Evolutionary conservation across 768 basidiomycete genomes (phyloP).

Genomic region (Naganishia kalamii): DNA sequence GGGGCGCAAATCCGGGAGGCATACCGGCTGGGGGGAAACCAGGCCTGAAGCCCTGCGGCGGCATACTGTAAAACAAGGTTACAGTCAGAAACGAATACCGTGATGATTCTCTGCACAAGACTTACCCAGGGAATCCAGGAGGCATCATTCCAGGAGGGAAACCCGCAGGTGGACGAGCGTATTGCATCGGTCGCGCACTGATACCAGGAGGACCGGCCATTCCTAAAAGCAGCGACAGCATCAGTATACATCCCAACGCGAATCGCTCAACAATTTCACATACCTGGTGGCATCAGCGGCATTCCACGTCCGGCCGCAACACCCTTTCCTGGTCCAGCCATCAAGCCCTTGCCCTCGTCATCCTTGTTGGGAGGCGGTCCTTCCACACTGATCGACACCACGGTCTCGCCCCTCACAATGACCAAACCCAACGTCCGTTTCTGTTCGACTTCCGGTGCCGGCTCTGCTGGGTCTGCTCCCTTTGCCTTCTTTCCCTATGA

Average conservation of each 20-base stretch:
- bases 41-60: slow-evolving; percentile 45
- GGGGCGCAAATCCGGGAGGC: slow-evolving; percentile 43
- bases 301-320: slow-evolving; percentile 95
- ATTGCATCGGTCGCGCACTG: slow-evolving; percentile 48
- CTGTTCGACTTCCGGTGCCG: slow-evolving; percentile 66
- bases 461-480: slow-evolving; percentile 58
- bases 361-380: slow-evolving; percentile 88
- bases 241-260: no score
- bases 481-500: slow-evolving; percentile 49
- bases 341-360: slow-evolving; percentile 69
- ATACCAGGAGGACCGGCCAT: slow-evolving; percentile 32
- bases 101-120: neutral
- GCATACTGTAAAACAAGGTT: slow-evolving; percentile 2
- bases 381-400: slow-evolving; percentile 89
- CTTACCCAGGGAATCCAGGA: slow-evolving; percentile 51
- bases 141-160: slow-evolving; percentile 57
- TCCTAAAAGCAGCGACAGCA: neutral
- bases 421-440: slow-evolving; percentile 95
- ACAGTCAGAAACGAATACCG: neutral
- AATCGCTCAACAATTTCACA: no score
- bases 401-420: slow-evolving; percentile 90
- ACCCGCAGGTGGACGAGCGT: slow-evolving; percentile 46
- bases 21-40: slow-evolving; percentile 45
- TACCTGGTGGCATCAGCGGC: slow-evolving; percentile 54
- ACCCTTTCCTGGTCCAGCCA: slow-evolving; percentile 84